Percentiles rank a stretch among this genome's conserved stretches.
Evolutionary conservation across 1,284 basidiomycete species (phyloP).

Genomic region (Termitomyces sp.): DNA sequence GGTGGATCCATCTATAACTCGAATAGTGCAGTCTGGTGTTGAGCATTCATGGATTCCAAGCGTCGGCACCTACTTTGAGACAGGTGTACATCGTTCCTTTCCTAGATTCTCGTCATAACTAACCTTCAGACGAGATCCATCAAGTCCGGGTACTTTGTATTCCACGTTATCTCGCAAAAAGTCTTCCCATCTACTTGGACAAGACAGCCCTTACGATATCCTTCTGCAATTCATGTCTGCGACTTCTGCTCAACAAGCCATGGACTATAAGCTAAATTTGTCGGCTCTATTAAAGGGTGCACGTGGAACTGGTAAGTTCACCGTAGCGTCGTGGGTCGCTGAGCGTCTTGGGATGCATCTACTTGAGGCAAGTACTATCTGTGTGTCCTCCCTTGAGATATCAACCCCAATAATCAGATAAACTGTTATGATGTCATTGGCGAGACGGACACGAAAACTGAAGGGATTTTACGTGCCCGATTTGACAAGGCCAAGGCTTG

Average conservation of each 20-base stretch:
- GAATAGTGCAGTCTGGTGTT: slow-evolving; percentile 75
- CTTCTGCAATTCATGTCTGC: slow-evolving; percentile 52
- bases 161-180: slow-evolving; percentile 17
- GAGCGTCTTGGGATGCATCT: slow-evolving; percentile 70
- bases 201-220: slow-evolving; percentile 36
- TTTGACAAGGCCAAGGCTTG: slow-evolving; percentile 80
- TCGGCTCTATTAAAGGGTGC: slow-evolving; percentile 73
- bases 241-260: slow-evolving; percentile 46
- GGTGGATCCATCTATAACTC: slow-evolving; percentile 70
- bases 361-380: slow-evolving; percentile 55
- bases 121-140: slow-evolving; percentile 1
- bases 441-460: slow-evolving; percentile 78
- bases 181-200: slow-evolving; percentile 24
- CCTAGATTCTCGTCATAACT: neutral
- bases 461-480: slow-evolving; percentile 69
- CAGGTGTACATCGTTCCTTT: slow-evolving; percentile 31
- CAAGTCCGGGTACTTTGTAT: slow-evolving; percentile 21
- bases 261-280: slow-evolving; percentile 56
- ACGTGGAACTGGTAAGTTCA: slow-evolving; percentile 73
- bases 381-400: neutral
- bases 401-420: slow-evolving; percentile 44
- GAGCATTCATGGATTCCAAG: slow-evolving; percentile 68
- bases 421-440: slow-evolving; percentile 85
- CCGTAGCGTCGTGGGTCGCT: slow-evolving; percentile 53
- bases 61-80: slow-evolving; percentile 48